Percentiles rank a stretch among this genome's conserved stretches.
Conservation (phyloP, 2,329 filamentous ascomycete species). For the Colletotrichum orbiculare region DNA sequence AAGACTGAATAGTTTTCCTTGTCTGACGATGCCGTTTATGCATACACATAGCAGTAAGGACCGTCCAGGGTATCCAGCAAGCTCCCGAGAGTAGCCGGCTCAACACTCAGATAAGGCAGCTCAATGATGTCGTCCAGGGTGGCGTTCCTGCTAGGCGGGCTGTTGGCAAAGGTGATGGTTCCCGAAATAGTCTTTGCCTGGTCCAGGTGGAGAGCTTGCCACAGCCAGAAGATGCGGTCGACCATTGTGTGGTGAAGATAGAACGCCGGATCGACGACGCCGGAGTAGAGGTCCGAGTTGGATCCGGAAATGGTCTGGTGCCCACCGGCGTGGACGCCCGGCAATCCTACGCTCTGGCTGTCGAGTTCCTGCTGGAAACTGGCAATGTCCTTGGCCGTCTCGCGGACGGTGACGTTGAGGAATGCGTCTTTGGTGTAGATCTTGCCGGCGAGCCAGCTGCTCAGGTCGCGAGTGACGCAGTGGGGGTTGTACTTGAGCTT, state of each 20-base stretch:
- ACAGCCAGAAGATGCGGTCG: constrained; percentile 16
- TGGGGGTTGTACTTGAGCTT: constrained; percentile 42
- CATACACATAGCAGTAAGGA: constrained; percentile 43
- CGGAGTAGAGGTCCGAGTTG: constrained; percentile 52
- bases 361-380: constrained; percentile 50
- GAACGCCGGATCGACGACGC: constrained; percentile 42
- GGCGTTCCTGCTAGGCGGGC: constrained; percentile 23
- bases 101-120: constrained; percentile 24
- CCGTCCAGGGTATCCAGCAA: constrained; percentile 42
- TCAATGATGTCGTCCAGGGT: constrained; percentile 32
- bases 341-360: constrained; percentile 46
- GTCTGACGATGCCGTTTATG: background rate
- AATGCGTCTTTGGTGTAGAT: constrained; percentile 38
- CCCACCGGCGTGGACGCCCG: constrained; percentile 40
- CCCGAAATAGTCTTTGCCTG: constrained; percentile 9
- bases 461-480: constrained; percentile 44
- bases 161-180: constrained; percentile 34
- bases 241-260: constrained; percentile 17
- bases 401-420: constrained; percentile 40
- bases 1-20: too few species aligned
- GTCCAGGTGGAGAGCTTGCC: constrained; percentile 31
- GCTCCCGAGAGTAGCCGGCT: constrained; percentile 40
- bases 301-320: constrained; percentile 44
- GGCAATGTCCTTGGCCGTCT: constrained; percentile 40
- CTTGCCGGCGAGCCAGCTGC: constrained; percentile 31